Evolutionary conservation across 2,329 filamentous ascomycete species (phyloP), one percentile per base, ranked within the genome.

Genomic region (Trichoderma lentiforme): DNA sequence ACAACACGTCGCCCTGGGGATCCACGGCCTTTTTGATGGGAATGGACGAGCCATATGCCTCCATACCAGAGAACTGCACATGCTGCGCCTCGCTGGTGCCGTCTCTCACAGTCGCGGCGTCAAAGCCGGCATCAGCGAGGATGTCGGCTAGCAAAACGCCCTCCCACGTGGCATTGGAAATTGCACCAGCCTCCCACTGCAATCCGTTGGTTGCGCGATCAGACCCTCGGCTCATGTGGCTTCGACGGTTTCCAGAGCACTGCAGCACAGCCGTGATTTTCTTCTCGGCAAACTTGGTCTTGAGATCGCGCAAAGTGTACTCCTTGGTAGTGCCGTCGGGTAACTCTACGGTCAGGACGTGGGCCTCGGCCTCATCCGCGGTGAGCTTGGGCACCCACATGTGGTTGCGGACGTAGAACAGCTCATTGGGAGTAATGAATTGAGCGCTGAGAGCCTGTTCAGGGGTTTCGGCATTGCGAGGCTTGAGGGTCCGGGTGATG

Each of bases 391-490:
- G 88, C 53, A 90, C 88, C 89, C 88, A 90, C 82, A 90, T 88
- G 79, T 90, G 88, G 75, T 90, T 89, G 24, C 88, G 85, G 15
- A 89, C 85, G 76, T 89, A 90, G 78, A 90, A 90, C 1, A 88
- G 80, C 34, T 84, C 81, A 56, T 85, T 86, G 4, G 86, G 86
- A 0, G 88, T 90, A 47, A 86, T 79, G 75, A 89, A 91, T 2
- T 83, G 79, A 14, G 81, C 79, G 21, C 80, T 80, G 30, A 91
- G 82, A 39, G 83, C 83, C 3, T 83, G 81, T 0, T 77, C 79
- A 0, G 89, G 88, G 0, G 88, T 88, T 76, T 91, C 89, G 2
- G 89, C 89, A 76, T 91, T 91, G 73, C 88, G 85, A 4, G 89
- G 89, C 74, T 86, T 87, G 9, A 81, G 77, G 1, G 86, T 90